Percentiles rank a stretch among this genome's conserved stretches.
Conservation (phyloP, 192 early-diverging fungal genomes). For the Coemansia aciculifera region DNA sequence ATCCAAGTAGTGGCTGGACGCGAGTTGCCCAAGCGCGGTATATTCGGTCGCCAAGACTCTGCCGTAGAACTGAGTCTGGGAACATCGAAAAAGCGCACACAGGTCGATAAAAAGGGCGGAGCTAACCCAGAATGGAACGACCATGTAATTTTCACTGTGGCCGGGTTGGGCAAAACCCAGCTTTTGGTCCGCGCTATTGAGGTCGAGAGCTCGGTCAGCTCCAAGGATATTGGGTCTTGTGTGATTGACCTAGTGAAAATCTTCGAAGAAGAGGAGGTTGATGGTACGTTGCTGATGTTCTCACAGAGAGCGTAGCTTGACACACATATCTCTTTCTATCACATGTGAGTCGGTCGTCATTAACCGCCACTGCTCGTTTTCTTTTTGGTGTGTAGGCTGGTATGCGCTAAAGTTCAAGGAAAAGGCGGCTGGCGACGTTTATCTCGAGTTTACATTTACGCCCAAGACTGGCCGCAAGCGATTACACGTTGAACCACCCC, state of each 20-base stretch:
- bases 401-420: slow-evolving; percentile 43
- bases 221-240: slow-evolving; percentile 45
- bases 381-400: slow-evolving; percentile 42
- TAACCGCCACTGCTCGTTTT: neutral
- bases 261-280: slow-evolving; percentile 52
- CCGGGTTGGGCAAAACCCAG: slow-evolving; percentile 42
- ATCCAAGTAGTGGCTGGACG: slow-evolving; percentile 52
- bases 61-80: slow-evolving; percentile 45
- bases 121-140: slow-evolving; percentile 54
- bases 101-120: slow-evolving; percentile 56
- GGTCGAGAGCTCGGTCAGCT: slow-evolving; percentile 35
- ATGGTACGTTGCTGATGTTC: slow-evolving; percentile 27
- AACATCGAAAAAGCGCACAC: slow-evolving; percentile 45
- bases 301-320: neutral
- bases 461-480: slow-evolving; percentile 41
- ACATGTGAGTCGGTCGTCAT: neutral
- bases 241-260: slow-evolving; percentile 47
- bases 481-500: slow-evolving; percentile 3
- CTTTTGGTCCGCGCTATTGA: slow-evolving; percentile 44
- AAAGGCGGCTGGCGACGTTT: slow-evolving; percentile 49
- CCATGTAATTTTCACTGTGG: slow-evolving; percentile 37
- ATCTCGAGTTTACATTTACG: slow-evolving; percentile 52
- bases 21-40: slow-evolving; percentile 42
- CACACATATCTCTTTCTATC: neutral
- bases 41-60: slow-evolving; percentile 52